Conservation (phyloP, 371 early-diverging fungal genomes). For the Mortierella sp. region DNA sequence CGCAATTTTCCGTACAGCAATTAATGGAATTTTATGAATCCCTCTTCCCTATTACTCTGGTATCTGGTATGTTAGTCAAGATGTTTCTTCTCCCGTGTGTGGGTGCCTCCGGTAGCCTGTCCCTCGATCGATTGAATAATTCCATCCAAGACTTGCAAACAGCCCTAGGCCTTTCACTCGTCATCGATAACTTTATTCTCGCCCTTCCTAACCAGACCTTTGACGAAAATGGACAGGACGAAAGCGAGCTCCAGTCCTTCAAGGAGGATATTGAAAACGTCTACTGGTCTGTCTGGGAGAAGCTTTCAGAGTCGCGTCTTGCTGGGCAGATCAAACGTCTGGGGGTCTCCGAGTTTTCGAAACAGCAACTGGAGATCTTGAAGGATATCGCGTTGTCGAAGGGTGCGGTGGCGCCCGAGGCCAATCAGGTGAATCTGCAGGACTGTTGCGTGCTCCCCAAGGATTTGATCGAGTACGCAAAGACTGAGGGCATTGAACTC, state of each 20-base stretch:
- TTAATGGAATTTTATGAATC: no score
- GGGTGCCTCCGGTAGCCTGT: constrained; percentile 24
- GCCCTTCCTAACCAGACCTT: constrained; percentile 52
- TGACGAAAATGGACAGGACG: constrained; percentile 54
- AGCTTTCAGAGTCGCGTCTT: constrained; percentile 35
- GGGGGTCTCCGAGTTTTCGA: constrained; percentile 49
- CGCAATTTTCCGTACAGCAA: background rate
- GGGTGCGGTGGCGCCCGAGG: constrained; percentile 28
- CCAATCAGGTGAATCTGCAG: constrained; percentile 59
- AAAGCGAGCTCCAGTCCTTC: constrained; percentile 37
- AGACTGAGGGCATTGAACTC: constrained; percentile 59
- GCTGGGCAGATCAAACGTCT: constrained; percentile 40
- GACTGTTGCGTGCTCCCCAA: constrained; percentile 64
- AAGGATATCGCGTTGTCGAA: constrained; percentile 15
- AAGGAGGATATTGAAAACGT: constrained; percentile 11
- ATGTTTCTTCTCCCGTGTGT: no score
- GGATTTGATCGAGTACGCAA: constrained; percentile 60
- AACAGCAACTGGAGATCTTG: constrained; percentile 41
- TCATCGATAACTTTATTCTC: constrained; percentile 65
- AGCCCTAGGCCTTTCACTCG: constrained; percentile 47
- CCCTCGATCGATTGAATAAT: constrained; percentile 47
- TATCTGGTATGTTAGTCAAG: constrained; percentile 64
- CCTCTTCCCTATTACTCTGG: no score
- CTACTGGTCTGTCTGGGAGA: constrained; percentile 39
- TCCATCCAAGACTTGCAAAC: constrained; percentile 57